Evolutionary conservation across 306 rosid species (phyloP).

Genomic region (Delonix regia): DNA sequence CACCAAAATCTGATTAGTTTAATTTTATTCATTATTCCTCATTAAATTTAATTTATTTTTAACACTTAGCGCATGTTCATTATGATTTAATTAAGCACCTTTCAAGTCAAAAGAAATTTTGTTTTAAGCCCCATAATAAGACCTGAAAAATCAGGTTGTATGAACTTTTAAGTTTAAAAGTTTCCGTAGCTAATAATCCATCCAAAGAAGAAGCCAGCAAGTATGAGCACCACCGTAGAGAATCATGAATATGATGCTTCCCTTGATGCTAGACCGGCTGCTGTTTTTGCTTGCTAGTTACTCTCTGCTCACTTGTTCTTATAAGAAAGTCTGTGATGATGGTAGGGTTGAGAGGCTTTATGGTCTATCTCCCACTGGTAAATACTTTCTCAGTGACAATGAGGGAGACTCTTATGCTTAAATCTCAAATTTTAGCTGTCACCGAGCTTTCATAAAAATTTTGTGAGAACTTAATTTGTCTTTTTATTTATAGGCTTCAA

Average conservation of each 20-base stretch:
- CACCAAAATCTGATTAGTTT: too few relatives aligned
- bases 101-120: too few relatives aligned
- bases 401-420: not conserved
- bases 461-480: not conserved
- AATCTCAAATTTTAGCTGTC: not conserved
- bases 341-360: constrained; percentile 25
- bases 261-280: constrained; percentile 15
- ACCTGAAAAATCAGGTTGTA: too few relatives aligned
- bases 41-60: too few relatives aligned
- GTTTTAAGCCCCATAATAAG: too few relatives aligned
- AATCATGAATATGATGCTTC: not conserved
- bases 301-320: constrained; percentile 15
- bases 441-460: not conserved
- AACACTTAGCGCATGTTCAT: too few relatives aligned
- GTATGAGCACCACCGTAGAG: not conserved
- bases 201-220: not conserved
- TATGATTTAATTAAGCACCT: too few relatives aligned
- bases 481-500: not conserved
- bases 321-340: not conserved
- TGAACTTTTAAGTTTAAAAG: too few relatives aligned
- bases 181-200: not conserved
- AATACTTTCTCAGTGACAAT: not conserved
- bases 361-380: not conserved
- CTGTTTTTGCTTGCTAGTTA: not conserved
- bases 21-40: too few relatives aligned